These are phyloP conservation scores for Lipomyces lipofer DNA, from an alignment of 805 yeast species.

Conservation along the genomic window DNA sequence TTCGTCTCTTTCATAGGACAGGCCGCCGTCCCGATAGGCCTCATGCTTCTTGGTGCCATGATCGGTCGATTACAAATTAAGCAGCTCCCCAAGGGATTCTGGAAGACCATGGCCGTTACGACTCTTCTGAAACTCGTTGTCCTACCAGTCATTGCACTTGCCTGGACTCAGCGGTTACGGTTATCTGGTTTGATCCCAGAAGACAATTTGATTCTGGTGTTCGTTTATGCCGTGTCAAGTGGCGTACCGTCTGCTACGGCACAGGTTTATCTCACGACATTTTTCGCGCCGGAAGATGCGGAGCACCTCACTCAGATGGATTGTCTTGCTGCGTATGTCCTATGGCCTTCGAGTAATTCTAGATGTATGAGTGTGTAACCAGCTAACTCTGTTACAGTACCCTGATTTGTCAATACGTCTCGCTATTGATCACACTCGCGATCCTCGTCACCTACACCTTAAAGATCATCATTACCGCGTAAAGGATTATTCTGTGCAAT, in stretches of 20 bases:
- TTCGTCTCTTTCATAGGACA: constrained; percentile 75
- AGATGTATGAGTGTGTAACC: neutral
- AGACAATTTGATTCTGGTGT: constrained; percentile 59
- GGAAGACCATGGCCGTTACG: constrained; percentile 59
- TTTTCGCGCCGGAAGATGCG: constrained; percentile 69
- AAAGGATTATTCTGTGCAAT: too few species aligned
- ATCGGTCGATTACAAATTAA: constrained; percentile 69
- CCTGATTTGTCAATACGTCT: constrained; percentile 70
- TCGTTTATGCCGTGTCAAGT: constrained; percentile 71
- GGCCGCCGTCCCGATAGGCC: constrained; percentile 87
- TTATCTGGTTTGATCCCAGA: constrained; percentile 63
- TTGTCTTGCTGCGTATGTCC: constrained; percentile 66
- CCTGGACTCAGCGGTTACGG: constrained; percentile 62
- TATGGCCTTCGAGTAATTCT: too few species aligned
- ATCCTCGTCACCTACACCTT: constrained; percentile 68
- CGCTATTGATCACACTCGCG: constrained; percentile 70
- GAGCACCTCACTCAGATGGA: constrained; percentile 62
- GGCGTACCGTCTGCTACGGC: constrained; percentile 89
- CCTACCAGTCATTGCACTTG: constrained; percentile 76
- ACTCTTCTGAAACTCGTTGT: constrained; percentile 60
- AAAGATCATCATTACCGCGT: constrained; percentile 36
- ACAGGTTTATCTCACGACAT: constrained; percentile 83
- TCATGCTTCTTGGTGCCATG: constrained; percentile 81
- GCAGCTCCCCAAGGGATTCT: constrained; percentile 64
- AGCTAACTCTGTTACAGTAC: neutral